Evolutionary conservation across 345 rosid genomes (phyloP).

Genomic region (Barbarea vulgaris): DNA sequence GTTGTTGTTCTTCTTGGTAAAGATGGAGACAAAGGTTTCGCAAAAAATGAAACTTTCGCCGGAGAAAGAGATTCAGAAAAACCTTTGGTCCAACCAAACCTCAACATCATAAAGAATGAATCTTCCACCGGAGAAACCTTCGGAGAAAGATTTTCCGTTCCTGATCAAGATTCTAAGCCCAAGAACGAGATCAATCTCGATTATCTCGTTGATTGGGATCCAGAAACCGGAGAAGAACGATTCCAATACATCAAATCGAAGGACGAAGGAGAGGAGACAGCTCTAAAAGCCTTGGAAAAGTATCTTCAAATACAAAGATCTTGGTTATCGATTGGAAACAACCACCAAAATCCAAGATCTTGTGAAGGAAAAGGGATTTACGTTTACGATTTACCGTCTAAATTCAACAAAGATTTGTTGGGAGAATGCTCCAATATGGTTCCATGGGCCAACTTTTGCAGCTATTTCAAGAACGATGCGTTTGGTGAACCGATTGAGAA

Average conservation of each 20-base stretch:
- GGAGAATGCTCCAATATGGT: constrained; percentile 78
- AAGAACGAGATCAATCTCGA: neutral
- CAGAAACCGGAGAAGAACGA: constrained; percentile 36
- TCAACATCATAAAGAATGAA: constrained; percentile 26
- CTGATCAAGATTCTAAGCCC: constrained; percentile 6
- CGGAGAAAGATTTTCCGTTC: neutral
- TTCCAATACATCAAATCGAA: constrained; percentile 31
- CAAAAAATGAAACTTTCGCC: neutral
- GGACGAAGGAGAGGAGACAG: constrained; percentile 45
- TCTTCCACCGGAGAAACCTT: constrained; percentile 11
- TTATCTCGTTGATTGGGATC: constrained; percentile 21
- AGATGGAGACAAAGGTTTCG: constrained; percentile 18
- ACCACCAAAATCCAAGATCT: constrained; percentile 1
- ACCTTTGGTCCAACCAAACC: neutral
- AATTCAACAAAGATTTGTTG: constrained; percentile 76
- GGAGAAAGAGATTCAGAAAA: constrained; percentile 2
- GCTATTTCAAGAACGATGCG: constrained; percentile 57
- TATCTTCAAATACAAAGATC: constrained; percentile 64
- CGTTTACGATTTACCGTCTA: constrained; percentile 78
- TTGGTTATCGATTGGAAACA: constrained; percentile 31
- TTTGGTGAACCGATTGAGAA: constrained; percentile 60
- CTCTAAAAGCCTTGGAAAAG: constrained; percentile 47
- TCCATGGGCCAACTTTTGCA: constrained; percentile 71
- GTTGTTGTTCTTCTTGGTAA: constrained; percentile 16
- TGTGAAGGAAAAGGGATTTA: constrained; percentile 66